These are phyloP conservation scores for Larix kaempferi DNA, from an alignment of 75 land plant genomes.

Conservation along the genomic window DNA sequence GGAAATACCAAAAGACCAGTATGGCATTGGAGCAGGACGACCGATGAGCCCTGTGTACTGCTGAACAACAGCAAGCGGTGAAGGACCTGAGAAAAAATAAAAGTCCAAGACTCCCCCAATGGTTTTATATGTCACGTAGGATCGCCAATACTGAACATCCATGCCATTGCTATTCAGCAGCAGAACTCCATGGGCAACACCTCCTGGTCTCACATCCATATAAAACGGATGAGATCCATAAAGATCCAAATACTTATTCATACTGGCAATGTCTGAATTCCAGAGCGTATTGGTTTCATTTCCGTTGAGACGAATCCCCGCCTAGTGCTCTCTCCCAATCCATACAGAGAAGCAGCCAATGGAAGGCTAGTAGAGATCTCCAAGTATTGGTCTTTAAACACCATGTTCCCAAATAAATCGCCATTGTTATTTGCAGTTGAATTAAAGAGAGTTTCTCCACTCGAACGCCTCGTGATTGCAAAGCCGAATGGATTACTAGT, in stretches of 20 bases:
- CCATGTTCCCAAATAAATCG: constrained; percentile 20
- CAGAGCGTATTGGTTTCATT: constrained; percentile 61
- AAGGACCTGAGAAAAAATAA: constrained; percentile 78
- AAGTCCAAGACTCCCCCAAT: constrained; percentile 91
- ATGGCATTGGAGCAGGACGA: constrained; percentile 91
- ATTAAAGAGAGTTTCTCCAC: constrained; percentile 70
- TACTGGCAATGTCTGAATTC: constrained; percentile 55
- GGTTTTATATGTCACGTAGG: constrained; percentile 62
- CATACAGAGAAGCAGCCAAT: constrained; percentile 54
- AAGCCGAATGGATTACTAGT: constrained; percentile 70
- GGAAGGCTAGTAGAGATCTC: constrained; percentile 79
- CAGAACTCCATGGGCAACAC: constrained; percentile 72
- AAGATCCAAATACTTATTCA: constrained; percentile 49
- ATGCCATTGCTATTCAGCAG: constrained; percentile 92
- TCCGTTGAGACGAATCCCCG: constrained; percentile 42
- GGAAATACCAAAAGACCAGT: constrained; percentile 92
- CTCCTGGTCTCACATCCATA: constrained; percentile 40
- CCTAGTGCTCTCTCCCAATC: constrained; percentile 86
- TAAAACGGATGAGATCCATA: constrained; percentile 57
- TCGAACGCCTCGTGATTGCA: constrained; percentile 51
- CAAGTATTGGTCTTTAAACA: constrained; percentile 91
- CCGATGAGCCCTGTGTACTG: constrained; percentile 82
- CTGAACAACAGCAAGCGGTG: constrained; percentile 73
- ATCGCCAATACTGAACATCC: constrained; percentile 71
- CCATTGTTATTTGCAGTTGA: constrained; percentile 9